A percentile compares a stretch with the other conserved stretches of the same genome.
phyloP scores from a whole-genome alignment of 805 yeast species.

The Candida golubevii region DNA sequence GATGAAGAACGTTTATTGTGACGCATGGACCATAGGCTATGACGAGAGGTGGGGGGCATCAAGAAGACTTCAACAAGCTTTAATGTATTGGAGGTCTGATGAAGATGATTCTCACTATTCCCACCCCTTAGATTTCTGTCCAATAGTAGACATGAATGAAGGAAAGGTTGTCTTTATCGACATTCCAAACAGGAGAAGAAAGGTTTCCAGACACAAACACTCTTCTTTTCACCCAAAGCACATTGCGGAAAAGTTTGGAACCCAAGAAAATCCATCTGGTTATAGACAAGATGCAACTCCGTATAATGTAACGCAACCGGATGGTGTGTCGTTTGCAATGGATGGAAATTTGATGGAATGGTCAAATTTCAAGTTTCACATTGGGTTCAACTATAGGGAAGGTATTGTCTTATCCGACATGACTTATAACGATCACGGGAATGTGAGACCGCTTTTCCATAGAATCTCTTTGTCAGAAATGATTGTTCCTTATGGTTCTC shows the following conservation, averaged over 20 bases:
- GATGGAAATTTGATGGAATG: constrained; percentile 66
- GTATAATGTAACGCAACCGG: constrained; percentile 70
- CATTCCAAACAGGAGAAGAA: constrained; percentile 70
- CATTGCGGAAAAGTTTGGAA: constrained; percentile 55
- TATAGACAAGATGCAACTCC: constrained; percentile 64
- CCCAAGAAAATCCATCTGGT: constrained; percentile 40
- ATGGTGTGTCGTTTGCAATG: constrained; percentile 75
- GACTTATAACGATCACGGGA: constrained; percentile 71
- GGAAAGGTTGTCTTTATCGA: constrained; percentile 69
- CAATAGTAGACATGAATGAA: constrained; percentile 72
- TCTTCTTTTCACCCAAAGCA: constrained; percentile 68
- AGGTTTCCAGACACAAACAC: constrained; percentile 63
- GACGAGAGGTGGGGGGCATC: constrained; percentile 77
- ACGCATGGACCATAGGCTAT: constrained; percentile 67
- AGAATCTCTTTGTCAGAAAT: constrained; percentile 74
- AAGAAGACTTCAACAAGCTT: constrained; percentile 73
- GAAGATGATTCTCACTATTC: constrained; percentile 76
- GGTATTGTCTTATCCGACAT: constrained; percentile 77
- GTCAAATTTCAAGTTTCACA: constrained; percentile 74
- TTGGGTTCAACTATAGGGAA: constrained; percentile 83
- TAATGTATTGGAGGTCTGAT: constrained; percentile 69
- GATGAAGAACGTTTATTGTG: constrained; percentile 59
- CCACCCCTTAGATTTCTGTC: constrained; percentile 77
- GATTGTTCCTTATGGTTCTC: constrained; percentile 83
- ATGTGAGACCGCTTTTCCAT: constrained; percentile 70